Conservation (phyloP, 768 basidiomycete species). For the Lactarius akahatsu region DNA sequence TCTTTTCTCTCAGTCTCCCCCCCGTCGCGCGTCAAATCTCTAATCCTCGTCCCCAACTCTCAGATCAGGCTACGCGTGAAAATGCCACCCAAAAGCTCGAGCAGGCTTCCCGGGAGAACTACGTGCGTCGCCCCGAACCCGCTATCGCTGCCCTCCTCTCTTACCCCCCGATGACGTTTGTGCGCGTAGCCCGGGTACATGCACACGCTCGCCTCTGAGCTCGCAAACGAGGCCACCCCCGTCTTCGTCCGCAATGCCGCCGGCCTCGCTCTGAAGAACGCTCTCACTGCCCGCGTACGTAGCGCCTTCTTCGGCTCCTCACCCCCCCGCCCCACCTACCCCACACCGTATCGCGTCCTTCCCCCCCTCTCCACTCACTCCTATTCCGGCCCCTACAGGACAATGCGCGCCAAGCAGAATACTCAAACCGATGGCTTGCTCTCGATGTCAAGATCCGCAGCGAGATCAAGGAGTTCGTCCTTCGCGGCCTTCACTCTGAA, state of each 20-base stretch:
- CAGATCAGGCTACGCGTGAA: conserved; percentile 89
- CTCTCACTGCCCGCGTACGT: conserved; percentile 83
- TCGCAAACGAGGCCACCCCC: conserved; percentile 70
- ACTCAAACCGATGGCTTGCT: conserved; percentile 79
- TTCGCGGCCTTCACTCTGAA: conserved; percentile 77
- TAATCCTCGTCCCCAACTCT: conserved; percentile 28
- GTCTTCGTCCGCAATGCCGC: conserved; percentile 91
- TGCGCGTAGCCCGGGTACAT: conserved; percentile 81
- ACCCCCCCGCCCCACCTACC: not conserved
- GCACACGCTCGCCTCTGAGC: conserved; percentile 81
- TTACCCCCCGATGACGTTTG: conserved; percentile 17
- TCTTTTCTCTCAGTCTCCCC: conserved; percentile 6
- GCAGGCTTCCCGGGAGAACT: conserved; percentile 82
- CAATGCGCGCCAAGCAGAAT: conserved; percentile 66
- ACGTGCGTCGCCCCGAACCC: conserved; percentile 52
- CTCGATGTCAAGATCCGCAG: conserved; percentile 62
- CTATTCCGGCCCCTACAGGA: conserved; percentile 52
- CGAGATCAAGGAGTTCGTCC: conserved; percentile 87
- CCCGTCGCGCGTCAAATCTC: conserved; percentile 33
- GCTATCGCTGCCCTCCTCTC: conserved; percentile 28
- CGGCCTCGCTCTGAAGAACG: conserved; percentile 95
- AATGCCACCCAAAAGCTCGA: conserved; percentile 90
- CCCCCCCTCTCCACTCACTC: not conserved
- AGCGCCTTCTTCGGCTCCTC: conserved; percentile 28
- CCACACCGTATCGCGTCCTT: not conserved